Evolutionary conservation across 257 asterid species (phyloP), one percentile per base, ranked within the genome.

Genomic region (Penstemon barbatus): DNA sequence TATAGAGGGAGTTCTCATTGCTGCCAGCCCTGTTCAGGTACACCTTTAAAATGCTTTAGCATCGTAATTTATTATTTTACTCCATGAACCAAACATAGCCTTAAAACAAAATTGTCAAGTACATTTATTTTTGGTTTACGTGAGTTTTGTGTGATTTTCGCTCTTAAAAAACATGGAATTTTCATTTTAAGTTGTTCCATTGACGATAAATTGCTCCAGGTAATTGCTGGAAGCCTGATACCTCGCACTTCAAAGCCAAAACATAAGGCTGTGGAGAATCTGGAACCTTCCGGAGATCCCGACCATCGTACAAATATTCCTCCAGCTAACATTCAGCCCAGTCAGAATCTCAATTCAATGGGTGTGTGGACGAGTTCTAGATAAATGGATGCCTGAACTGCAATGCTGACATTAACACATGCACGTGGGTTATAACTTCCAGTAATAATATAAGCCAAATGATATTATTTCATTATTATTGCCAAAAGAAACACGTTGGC

Each of bases 11-110:
- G 81, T 77, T 52, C 85, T 87, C 67, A 73, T 79, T 63, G 91
- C 95, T 40, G 85, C 85, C 50, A 79, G 76, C 77, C 85, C 83
- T 7, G 81, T 87, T 76, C 91, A 87, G 91, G 95, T 87, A 64
- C 49, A 64, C 49, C 57, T 43, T 41, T 57, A n/a, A 8, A 62
- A 3, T 12, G n/a, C 4, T 66, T 62, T 46, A 3, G 7, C 84
- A 57, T 78, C 81, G 12, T 0, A 10, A 49, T 10, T 49, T 3
- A n/a, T 15, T 49, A 7, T 5, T 11, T 15, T 25, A 25, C 15
- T 49, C n/a, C 54, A 2, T 10, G 15, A 49, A 49, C 54, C 54
- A 9, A 49, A 9, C 11, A 9, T 49, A 54, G 7, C 12, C 8
- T 54, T 11, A 48, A 39, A 65, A 9, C 50, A 51, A 33, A 40